Conservation (phyloP, 2,329 filamentous ascomycete genomes). For the Nannizzia gypsea region DNA sequence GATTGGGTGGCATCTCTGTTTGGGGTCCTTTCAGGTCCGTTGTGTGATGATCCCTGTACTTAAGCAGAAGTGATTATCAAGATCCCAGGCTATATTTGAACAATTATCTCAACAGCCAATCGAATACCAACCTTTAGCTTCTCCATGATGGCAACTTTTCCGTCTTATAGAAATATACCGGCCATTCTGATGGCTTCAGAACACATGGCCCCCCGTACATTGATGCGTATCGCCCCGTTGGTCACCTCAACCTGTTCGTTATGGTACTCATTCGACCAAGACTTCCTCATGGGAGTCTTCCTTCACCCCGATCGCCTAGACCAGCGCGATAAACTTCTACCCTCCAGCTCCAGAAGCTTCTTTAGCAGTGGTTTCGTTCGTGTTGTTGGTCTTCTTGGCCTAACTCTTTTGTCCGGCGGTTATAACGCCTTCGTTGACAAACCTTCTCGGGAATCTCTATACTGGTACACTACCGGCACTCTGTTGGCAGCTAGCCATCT, state of each 20-base stretch:
- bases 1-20: too few species aligned
- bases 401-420: conserved; percentile 1
- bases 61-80: too few species aligned
- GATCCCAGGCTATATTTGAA: too few species aligned
- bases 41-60: too few species aligned
- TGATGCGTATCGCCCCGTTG: conserved; percentile 35
- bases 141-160: too few species aligned
- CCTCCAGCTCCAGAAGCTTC: conserved; percentile 34
- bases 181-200: conserved; percentile 5
- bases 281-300: conserved; percentile 16
- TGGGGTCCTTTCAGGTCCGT: too few species aligned
- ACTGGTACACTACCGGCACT: conserved; percentile 7
- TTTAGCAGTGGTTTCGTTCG: conserved; percentile 26
- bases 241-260: conserved; percentile 39
- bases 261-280: conserved; percentile 34
- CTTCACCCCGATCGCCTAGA: conserved; percentile 12
- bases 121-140: too few species aligned
- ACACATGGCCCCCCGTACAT: conserved; percentile 6
- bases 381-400: conserved; percentile 7
- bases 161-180: too few species aligned
- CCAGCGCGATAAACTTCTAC: conserved; percentile 25
- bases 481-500: conserved; percentile 10
- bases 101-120: too few species aligned
- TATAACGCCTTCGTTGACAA: neutral
- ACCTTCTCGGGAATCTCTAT: neutral